Evolutionary conservation across 371 early-diverging fungal species (phyloP), one percentile per base, ranked within the genome.

Genomic region (Catenaria anguillulae): DNA sequence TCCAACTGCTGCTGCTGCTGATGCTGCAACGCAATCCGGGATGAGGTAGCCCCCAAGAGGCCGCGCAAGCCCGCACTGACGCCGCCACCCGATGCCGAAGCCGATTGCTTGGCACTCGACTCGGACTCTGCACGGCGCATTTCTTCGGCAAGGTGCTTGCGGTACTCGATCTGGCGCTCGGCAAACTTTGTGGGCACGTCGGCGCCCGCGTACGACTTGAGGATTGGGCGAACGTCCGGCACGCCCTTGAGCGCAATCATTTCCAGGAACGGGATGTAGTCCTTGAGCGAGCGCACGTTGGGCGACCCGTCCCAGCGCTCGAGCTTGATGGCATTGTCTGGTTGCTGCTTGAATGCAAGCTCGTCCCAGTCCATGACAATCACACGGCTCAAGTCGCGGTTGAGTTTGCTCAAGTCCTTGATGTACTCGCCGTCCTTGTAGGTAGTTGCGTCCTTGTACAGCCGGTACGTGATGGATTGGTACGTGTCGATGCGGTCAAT

Each of bases 321-420:
- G 64, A 91, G 72, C 33, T 78, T 65, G 43, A 97, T 73, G 33
- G 86, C 86, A 68, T 97, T 97, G 64, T 94, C 92, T 4, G 93
- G 94, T 69, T 97, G 95, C 65, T 84, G 73, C 40, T 82, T 70
- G 75, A 81, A 87, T 15, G 85, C 77, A 24, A 85, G 84, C 17
- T 88, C 85, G 70, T 89, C 84, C 37, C 84, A 83, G 67, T 95
- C 97, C 73, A 97, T 81, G 62, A 93, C 83, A 60, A 97, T 89
- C 26, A 93, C 87, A 73, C 88, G 89, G 70, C 81, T 77, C 64
- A 90, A 70, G 75, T 95, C 95, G 63, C 98, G 86, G 78, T 97
- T 97, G 67, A 97, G 77, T 54, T 84, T 81, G 13, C 83, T 77
- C 63, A 98, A 65, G 75, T 98, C 98, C 80, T 94, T 93, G 68